Conservation (phyloP, 352 stramenopile species). For the Globisporangium emineosum region DNA sequence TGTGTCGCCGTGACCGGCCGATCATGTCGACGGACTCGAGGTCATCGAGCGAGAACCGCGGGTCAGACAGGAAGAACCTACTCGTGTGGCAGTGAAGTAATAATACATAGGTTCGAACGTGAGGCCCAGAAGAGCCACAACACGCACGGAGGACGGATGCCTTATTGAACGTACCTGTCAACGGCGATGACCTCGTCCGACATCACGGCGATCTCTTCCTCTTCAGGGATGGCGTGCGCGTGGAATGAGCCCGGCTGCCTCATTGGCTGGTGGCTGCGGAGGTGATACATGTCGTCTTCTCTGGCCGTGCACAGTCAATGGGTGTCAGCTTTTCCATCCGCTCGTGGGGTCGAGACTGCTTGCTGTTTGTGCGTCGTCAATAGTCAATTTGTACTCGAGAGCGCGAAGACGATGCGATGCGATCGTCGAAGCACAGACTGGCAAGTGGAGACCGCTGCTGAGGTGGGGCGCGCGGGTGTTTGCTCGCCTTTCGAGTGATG, state of each 20-base stretch:
- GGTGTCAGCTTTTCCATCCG: not conserved
- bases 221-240: slow-evolving; percentile 4
- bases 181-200: slow-evolving; percentile 13
- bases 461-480: not conserved
- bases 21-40: slow-evolving; percentile 21
- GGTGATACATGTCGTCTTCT: slow-evolving; percentile 1
- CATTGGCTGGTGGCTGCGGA: slow-evolving; percentile 2
- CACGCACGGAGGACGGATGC: not conserved
- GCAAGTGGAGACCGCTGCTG: not conserved
- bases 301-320: no score
- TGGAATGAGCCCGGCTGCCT: not conserved
- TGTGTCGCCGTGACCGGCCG: not conserved
- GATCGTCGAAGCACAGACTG: not conserved
- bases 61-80: slow-evolving; percentile 13
- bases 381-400: not conserved
- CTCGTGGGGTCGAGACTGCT: not conserved
- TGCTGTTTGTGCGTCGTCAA: no score
- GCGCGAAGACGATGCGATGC: not conserved
- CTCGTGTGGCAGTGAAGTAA: not conserved
- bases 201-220: slow-evolving; percentile 24
- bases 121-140: not conserved
- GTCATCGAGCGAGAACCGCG: slow-evolving; percentile 16
- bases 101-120: no score
- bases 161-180: not conserved
- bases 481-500: not conserved